phyloP scores from a whole-genome alignment of 1,139 yeast genomes.

The Suhomyces wounanorum region DNA sequence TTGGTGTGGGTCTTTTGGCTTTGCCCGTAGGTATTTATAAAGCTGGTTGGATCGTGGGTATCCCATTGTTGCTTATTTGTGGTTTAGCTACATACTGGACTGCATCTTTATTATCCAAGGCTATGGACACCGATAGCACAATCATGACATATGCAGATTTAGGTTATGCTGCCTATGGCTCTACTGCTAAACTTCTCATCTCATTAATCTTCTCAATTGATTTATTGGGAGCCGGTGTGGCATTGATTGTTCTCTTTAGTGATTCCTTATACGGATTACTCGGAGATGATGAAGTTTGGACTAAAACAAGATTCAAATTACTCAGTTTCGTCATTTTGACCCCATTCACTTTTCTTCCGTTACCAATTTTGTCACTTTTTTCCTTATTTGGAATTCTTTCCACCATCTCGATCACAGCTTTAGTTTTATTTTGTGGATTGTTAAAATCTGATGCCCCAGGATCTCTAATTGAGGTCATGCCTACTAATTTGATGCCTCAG shows the following conservation, averaged over 20 bases:
- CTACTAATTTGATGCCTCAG: constrained; percentile 50
- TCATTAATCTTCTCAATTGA: constrained; percentile 48
- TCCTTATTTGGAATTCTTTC: constrained; percentile 49
- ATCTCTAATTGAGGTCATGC: constrained; percentile 43
- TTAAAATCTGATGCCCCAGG: constrained; percentile 45
- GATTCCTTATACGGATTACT: constrained; percentile 51
- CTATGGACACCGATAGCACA: constrained; percentile 71
- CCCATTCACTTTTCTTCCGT: constrained; percentile 49
- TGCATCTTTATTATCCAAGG: constrained; percentile 41
- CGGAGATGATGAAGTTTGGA: constrained; percentile 43
- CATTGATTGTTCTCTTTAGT: constrained; percentile 55
- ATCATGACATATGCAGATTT: constrained; percentile 88
- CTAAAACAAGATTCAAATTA: constrained; percentile 39
- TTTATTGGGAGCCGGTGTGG: constrained; percentile 57
- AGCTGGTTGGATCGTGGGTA: constrained; percentile 50
- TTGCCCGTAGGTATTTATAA: constrained; percentile 49
- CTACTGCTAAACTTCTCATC: constrained; percentile 44
- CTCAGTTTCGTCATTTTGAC: constrained; percentile 45
- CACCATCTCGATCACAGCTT: constrained; percentile 44
- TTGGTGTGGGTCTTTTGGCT: constrained; percentile 53
- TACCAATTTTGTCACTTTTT: constrained; percentile 45
- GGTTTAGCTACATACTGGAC: constrained; percentile 49
- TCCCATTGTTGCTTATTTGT: constrained; percentile 41
- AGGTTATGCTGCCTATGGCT: constrained; percentile 74
- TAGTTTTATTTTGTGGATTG: constrained; percentile 44